Evolutionary conservation across 2,329 filamentous ascomycete genomes (phyloP).

Genomic region (Paraphaeosphaeria sporulosa): DNA sequence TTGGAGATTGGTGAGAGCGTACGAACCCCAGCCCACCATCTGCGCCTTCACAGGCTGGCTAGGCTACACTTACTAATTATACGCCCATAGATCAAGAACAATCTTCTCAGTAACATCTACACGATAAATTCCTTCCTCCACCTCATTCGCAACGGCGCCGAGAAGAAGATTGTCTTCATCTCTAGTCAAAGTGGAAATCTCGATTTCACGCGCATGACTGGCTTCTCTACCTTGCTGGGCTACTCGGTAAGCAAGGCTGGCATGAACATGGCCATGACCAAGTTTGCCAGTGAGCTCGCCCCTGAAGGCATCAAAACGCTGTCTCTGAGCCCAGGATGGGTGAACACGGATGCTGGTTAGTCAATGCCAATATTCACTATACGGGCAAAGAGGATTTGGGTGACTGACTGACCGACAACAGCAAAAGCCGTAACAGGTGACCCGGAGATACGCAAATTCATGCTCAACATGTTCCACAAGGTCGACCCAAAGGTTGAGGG

Average conservation of each 20-base stretch:
- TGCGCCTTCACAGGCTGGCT: not conserved
- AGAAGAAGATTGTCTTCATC: constrained; percentile 64
- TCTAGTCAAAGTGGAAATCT: constrained; percentile 51
- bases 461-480: constrained; percentile 21
- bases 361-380: constrained; percentile 15
- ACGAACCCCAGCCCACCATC: not conserved
- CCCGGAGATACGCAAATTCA: constrained; percentile 19
- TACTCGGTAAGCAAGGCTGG: constrained; percentile 62
- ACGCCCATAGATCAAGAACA: constrained; percentile 48
- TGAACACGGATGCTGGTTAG: constrained; percentile 32
- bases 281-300: constrained; percentile 54
- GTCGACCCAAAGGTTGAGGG: constrained; percentile 19
- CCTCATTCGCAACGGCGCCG: constrained; percentile 56
- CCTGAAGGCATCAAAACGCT: constrained; percentile 42
- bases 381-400: not conserved
- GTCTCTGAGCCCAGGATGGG: constrained; percentile 45
- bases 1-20: not conserved
- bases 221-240: constrained; percentile 43
- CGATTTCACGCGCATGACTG: constrained; percentile 49
- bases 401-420: constrained; percentile 16
- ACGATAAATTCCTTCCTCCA: constrained; percentile 62
- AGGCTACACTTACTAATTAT: not conserved
- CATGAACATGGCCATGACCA: constrained; percentile 60
- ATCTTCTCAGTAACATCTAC: constrained; percentile 61
- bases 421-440: constrained; percentile 21